Conservation (phyloP, 768 basidiomycete genomes). For the Lactarius evosmus region DNA sequence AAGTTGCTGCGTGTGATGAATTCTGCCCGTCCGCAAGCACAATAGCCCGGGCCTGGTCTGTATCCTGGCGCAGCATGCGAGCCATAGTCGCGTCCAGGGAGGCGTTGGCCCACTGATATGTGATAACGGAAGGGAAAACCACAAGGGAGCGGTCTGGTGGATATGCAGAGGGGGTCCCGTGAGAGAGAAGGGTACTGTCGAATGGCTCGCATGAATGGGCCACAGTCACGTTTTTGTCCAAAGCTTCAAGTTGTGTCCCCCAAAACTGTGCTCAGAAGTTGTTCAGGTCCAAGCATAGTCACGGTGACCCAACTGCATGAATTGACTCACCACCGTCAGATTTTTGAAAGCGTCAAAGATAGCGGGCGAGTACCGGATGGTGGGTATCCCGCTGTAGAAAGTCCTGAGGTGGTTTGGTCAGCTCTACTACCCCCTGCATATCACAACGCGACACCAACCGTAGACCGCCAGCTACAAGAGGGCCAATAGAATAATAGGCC, state of each 20-base stretch:
- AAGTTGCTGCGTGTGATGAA: constrained; percentile 14
- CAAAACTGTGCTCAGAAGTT: constrained; percentile 2
- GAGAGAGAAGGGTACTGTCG: constrained; percentile 1
- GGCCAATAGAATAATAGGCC: neutral
- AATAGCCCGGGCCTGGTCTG: neutral
- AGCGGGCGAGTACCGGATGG: neutral
- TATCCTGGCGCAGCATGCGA: constrained; percentile 34
- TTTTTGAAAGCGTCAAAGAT: neutral
- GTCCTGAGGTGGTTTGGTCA: neutral
- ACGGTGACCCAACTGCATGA: neutral
- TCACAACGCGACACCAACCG: neutral
- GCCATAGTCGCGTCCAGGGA: constrained; percentile 42
- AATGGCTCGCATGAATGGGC: constrained; percentile 1
- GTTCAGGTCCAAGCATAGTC: neutral
- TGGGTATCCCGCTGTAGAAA: neutral
- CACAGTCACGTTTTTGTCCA: constrained; percentile 4
- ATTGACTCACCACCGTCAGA: neutral
- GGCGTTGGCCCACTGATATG: constrained; percentile 11
- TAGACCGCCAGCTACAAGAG: too few species aligned
- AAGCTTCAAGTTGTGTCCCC: neutral
- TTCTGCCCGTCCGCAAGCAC: constrained; percentile 29
- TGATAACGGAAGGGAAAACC: constrained; percentile 5
- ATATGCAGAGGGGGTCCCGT: constrained; percentile 19
- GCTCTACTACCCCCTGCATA: neutral
- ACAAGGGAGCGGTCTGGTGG: constrained; percentile 18